Evolutionary conservation across 2,329 filamentous ascomycete species (phyloP).

Genomic region (Rhinocladiella similis): DNA sequence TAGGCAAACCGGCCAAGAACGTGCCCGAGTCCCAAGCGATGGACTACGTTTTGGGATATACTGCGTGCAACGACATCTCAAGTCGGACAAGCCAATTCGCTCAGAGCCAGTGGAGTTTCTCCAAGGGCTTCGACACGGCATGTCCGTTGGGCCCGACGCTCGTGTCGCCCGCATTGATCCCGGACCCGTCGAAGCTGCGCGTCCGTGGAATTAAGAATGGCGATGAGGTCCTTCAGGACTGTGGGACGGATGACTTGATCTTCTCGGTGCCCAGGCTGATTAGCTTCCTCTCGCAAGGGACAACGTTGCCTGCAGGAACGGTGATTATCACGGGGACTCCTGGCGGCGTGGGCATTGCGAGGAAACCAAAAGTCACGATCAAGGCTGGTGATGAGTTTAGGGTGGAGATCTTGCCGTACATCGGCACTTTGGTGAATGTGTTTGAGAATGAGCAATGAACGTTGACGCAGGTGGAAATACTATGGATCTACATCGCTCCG

Average conservation of each 20-base stretch:
- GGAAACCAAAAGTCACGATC: slow-evolving; percentile 42
- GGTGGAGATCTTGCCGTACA: slow-evolving; percentile 50
- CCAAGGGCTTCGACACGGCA: slow-evolving; percentile 42
- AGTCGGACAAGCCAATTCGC: slow-evolving; percentile 40
- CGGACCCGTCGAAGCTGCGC: slow-evolving; percentile 35
- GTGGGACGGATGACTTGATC: slow-evolving; percentile 41
- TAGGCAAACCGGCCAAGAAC: slow-evolving; percentile 40
- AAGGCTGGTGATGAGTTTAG: slow-evolving; percentile 44
- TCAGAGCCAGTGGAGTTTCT: slow-evolving; percentile 43
- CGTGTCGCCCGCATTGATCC: slow-evolving; percentile 33
- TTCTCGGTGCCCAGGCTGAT: slow-evolving; percentile 40
- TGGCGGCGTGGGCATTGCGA: slow-evolving; percentile 45
- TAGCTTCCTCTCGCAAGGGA: slow-evolving; percentile 40
- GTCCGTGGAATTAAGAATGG: slow-evolving; percentile 41
- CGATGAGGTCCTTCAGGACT: slow-evolving; percentile 37
- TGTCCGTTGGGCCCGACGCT: slow-evolving; percentile 40
- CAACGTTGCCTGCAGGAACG: slow-evolving; percentile 40
- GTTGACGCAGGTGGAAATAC: too few species aligned
- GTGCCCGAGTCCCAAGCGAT: slow-evolving; percentile 40
- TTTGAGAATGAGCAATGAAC: slow-evolving; percentile 31
- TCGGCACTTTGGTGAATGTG: slow-evolving; percentile 49
- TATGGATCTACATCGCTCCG: too few species aligned
- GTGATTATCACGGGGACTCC: slow-evolving; percentile 46
- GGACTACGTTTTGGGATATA: slow-evolving; percentile 44
- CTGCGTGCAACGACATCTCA: slow-evolving; percentile 42